Percentiles rank a stretch among this genome's conserved stretches.
These are phyloP conservation scores for Chaetomidium leptoderma DNA, from an alignment of 495 filamentous ascomycete species.

Conservation along the genomic window DNA sequence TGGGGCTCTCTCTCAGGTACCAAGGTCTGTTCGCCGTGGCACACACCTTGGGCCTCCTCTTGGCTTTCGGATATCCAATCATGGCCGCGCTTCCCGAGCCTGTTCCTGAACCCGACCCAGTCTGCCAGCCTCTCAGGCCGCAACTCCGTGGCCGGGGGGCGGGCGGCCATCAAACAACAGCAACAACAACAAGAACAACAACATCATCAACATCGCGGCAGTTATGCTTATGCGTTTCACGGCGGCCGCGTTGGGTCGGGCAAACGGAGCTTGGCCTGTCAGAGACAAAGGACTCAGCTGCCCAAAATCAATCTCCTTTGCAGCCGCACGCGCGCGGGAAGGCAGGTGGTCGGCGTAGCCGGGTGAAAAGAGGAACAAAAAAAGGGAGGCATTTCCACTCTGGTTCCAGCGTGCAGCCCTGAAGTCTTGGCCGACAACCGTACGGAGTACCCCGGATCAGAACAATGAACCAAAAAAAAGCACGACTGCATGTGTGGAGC, in stretches of 20 bases:
- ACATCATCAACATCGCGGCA: no score
- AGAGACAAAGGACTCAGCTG: background rate
- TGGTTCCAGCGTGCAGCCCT: background rate
- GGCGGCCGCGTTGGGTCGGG: no score
- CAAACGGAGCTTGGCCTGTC: background rate
- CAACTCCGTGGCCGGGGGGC: background rate
- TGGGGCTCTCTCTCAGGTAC: constrained; percentile 3
- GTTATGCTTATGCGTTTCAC: background rate
- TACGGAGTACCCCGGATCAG: constrained; percentile 3
- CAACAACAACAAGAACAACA: no score
- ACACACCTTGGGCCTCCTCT: background rate
- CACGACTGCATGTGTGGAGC: background rate
- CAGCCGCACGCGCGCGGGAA: background rate
- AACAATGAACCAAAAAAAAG: background rate
- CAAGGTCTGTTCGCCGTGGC: constrained; percentile 2
- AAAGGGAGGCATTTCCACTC: constrained; percentile 1
- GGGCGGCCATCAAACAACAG: constrained; percentile 1
- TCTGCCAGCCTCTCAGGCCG: background rate
- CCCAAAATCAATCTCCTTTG: background rate
- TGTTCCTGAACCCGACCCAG: constrained; percentile 1
- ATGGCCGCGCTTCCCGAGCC: constrained; percentile 3
- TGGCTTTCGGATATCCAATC: constrained; percentile 3
- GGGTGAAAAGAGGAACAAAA: background rate
- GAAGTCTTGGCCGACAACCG: background rate
- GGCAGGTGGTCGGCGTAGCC: constrained; percentile 3